phyloP scores from a whole-genome alignment of 2,329 filamentous ascomycete species.

The Huntiella decipiens region DNA sequence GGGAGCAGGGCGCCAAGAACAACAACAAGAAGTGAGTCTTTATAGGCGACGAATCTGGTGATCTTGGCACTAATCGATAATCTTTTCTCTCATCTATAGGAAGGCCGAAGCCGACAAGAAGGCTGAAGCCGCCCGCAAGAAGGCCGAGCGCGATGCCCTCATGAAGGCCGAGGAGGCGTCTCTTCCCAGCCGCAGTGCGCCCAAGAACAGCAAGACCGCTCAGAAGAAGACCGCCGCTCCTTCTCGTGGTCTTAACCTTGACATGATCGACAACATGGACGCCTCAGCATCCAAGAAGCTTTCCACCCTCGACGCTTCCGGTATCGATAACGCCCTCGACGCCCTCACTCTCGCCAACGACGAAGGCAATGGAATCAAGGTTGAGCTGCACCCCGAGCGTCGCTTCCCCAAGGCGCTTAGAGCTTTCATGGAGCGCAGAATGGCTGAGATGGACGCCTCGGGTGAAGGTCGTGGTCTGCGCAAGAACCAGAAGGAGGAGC shows the following conservation, averaged over 20 bases:
- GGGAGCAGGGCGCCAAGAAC: constrained; percentile 72
- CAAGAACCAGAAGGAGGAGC: constrained; percentile 65
- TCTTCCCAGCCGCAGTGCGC: constrained; percentile 34
- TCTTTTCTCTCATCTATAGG: constrained; percentile 26
- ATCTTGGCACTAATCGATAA: neutral
- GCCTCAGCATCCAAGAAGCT: constrained; percentile 27
- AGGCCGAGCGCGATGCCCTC: constrained; percentile 75
- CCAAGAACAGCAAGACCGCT: constrained; percentile 50
- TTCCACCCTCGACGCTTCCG: constrained; percentile 54
- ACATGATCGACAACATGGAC: constrained; percentile 59
- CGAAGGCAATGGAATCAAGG: constrained; percentile 33
- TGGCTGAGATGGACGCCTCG: constrained; percentile 73
- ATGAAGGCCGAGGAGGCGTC: constrained; percentile 64
- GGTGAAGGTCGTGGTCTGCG: constrained; percentile 53
- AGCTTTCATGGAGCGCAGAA: constrained; percentile 59
- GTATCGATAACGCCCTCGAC: constrained; percentile 87
- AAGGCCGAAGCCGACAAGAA: constrained; percentile 72
- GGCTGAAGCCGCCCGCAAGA: constrained; percentile 66
- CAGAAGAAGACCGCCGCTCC: constrained; percentile 29
- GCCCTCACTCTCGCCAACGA: constrained; percentile 49
- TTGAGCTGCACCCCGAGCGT: constrained; percentile 78
- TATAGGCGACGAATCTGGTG: constrained; percentile 1
- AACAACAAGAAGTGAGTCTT: constrained; percentile 63
- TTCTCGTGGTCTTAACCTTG: constrained; percentile 50
- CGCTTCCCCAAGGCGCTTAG: constrained; percentile 73